Evolutionary conservation across 768 basidiomycete species (phyloP), one percentile per base, ranked within the genome.

Genomic region (Boletus sensibilis): DNA sequence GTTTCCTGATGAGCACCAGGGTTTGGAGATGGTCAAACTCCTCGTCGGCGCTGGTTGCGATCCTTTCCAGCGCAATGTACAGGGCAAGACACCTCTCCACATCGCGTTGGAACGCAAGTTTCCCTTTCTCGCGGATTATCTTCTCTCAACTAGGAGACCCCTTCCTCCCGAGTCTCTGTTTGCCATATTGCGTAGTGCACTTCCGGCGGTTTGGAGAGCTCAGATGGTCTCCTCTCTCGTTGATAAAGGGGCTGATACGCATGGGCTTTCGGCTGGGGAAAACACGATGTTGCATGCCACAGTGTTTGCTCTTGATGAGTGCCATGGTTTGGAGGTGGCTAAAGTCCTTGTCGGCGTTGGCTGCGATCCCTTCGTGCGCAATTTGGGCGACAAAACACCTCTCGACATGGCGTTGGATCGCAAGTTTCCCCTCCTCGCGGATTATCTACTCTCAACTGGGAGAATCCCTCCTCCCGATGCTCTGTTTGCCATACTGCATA

Each of bases 21-120:
- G 27, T 4, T 35, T 62, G 33, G 57, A 52, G 5, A 27, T 58
- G 33, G 14, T 25, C 2, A 51, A 51, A 33, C 4, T 45, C 5
- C 50, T 64, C 3, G n/a, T 59, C 2, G 50, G 8, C 1, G 50
- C 29, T 29, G 64, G 60, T 1, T 59, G 64, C 7, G 38, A 62
- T 11, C 54, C 50, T 5, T 25, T 57, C 21, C 0, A 14, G 2
- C 4, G 5, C 3, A 29, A 31, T 33, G 5, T 1, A 1, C 2
- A 9, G 0, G 50, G 53, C 1, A 37, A 41, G 12, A 52, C 60
- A 14, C 25, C 60, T 9, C 45, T 66, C 9, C 34, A 63, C 1
- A 6, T 50, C 10, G 64, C 59, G 0, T 40, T 62, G 34, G 16
- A 47, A 21, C 48, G 14, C 23, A 20, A 3, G 2, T 20, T n/a